Evolutionary conservation across 164 flowering plant species (phyloP), one percentile per base, ranked within the genome.

Genomic region (Stephania japonica): DNA sequence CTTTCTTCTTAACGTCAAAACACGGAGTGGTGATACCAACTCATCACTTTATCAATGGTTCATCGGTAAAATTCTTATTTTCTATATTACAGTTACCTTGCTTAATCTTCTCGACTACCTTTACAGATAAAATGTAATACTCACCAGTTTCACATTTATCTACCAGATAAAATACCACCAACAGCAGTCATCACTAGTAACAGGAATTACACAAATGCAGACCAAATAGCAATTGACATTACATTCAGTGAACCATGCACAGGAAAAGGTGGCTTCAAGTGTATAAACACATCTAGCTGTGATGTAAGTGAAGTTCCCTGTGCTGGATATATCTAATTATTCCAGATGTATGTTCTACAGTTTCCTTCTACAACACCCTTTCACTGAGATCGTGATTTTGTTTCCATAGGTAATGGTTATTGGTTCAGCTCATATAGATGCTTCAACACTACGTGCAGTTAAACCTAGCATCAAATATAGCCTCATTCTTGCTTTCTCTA

Each of bases 11-110:
- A 83, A 81, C 41, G 82, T 83, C 71, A 78, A 83, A 49, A 84
- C 90, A 16, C 38, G 13, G 3, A 43, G 71, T 27, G 86, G 89
- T 66, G 85, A 79, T 32, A 81, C 69, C 68, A 83, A 82, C 75
- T 86, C 88, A 14, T 83, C 91, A 61, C 8, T 78, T 67, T 84
- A 84, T 74, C 81, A 83, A n/a, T 86, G 91, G 91, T 85, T 83
- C 77, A 84, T 88, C 25, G 91, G 91, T 88, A 76, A 78, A 76
- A 59, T 32, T 24, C 64, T n/a, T 21, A 21, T 8, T 18, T 24
- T 25, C 18, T 66, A 10, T 50, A 69, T 14, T 16, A n/a, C 61
- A 1, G 9, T 42, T n/a, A 23, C 13, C 49, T 10, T 69, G 64
- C 64, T 59, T n/a, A 2, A 59, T n/a, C 23, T 5, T 59, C 9